Base-by-base conservation (phyloP, 805 yeast species). In the Starmerella floris region DNA sequence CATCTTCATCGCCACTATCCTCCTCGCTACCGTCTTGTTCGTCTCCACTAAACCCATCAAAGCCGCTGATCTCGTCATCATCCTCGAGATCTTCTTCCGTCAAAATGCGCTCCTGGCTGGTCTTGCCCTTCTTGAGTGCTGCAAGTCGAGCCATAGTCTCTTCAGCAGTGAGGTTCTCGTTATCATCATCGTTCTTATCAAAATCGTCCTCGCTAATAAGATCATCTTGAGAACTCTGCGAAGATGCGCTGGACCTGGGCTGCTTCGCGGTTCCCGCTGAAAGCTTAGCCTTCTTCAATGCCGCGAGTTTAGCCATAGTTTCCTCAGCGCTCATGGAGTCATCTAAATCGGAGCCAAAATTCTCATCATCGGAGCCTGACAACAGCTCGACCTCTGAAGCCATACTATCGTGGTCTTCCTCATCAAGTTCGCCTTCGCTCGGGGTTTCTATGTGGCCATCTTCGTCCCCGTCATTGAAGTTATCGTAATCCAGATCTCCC, bases 401-500 rank as follows among this genome's bases (percentile, higher is more conserved):
- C n/a, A n/a, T n/a, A n/a, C n/a, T n/a, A n/a, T n/a, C n/a, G n/a
- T n/a, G n/a, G 3, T 9, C 34, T 21, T 20, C 21, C 17, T 26
- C 27, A 10, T 28, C 30, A 11, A 5, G 13, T 3, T 3, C 35
- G 5, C 4, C 16, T n/a, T 21, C 37, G 10, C 4, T 30, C 4
- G 30, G 54, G 4, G 43, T 51, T 8, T 45, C 49, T 10, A 46
- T 48, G n/a, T n/a, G n/a, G n/a, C n/a, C n/a, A 3, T 49, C 55
- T 13, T 50, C 52, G 11, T 46, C 31, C 2, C 48, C 43, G 21
- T 33, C 20, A 35, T 17, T 28, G 35, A 52, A 39, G 5, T 40
- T 64, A 33, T 70, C 76, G 40, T 73, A 60, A 48, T 76, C 79
- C n/a, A 43, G 61, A 0, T 87, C 94, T 41, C 83, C 94, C 4